phyloP scores from a whole-genome alignment of 257 asterid species.

The Solanum gandarillasii region DNA sequence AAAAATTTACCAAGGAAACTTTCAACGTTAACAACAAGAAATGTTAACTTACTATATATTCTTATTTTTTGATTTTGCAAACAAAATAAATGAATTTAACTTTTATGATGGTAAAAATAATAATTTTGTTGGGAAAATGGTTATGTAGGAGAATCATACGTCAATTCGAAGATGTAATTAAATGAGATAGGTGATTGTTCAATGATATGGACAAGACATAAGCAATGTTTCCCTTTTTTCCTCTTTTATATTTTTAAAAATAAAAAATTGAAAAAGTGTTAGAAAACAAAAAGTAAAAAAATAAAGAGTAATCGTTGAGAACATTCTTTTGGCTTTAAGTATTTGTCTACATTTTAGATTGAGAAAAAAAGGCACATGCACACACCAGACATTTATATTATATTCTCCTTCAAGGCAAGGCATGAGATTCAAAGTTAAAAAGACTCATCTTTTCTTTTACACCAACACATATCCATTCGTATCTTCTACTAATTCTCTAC shows the following conservation, averaged over 20 bases:
- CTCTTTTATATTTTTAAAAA: not conserved
- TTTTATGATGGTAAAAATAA: not conserved
- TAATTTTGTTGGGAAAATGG: not conserved
- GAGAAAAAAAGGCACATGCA: conserved; percentile 1
- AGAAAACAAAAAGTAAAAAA: not conserved
- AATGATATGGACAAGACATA: conserved; percentile 5
- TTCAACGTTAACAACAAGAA: not conserved
- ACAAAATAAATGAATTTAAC: not conserved
- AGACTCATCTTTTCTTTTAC: conserved; percentile 34
- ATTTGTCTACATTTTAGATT: conserved; percentile 6
- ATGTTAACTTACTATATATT: not conserved
- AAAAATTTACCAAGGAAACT: too few relatives aligned
- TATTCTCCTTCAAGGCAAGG: conserved; percentile 8
- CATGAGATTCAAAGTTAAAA: conserved; percentile 44
- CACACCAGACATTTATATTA: conserved; percentile 5
- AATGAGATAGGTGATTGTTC: not conserved
- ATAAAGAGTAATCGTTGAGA: conserved; percentile 26
- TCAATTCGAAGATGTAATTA: not conserved
- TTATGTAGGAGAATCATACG: not conserved
- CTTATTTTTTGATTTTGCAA: not conserved
- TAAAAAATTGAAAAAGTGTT: not conserved
- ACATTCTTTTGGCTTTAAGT: conserved; percentile 33
- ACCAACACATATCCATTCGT: conserved; percentile 14
- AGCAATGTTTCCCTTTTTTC: not conserved
- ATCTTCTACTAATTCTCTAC: not conserved